These are phyloP conservation scores for Amanita pseudoporphyria DNA, from an alignment of 768 basidiomycete species.

Conservation along the genomic window DNA sequence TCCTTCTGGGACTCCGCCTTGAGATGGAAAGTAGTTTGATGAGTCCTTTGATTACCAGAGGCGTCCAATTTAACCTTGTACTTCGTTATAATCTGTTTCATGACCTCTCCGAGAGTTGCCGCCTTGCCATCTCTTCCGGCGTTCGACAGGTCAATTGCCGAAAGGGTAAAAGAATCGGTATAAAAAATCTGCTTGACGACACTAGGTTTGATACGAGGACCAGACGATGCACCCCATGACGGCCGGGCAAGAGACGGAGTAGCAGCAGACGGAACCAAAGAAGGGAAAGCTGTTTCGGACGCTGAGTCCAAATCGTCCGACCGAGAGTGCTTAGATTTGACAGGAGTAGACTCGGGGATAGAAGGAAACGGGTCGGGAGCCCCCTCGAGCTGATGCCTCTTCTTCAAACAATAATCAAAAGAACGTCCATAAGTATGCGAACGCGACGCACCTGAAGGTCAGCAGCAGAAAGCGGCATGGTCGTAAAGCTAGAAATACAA, in stretches of 20 bases:
- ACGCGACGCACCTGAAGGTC: conserved; percentile 66
- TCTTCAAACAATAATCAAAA: conserved; percentile 19
- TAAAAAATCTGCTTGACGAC: conserved; percentile 45
- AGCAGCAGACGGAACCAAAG: conserved; percentile 53
- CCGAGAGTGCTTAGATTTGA: conserved; percentile 21
- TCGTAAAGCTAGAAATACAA: conserved; percentile 21
- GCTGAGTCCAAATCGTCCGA: conserved; percentile 52
- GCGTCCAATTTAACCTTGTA: conserved; percentile 91
- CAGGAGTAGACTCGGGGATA: conserved; percentile 31
- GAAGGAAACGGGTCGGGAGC: conserved; percentile 87
- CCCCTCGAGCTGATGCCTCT: conserved; percentile 79
- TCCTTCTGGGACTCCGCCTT: conserved; percentile 85
- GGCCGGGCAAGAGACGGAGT: conserved; percentile 37
- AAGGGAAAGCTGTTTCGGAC: conserved; percentile 84
- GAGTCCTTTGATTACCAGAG: conserved; percentile 77
- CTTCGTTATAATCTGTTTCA: conserved; percentile 79
- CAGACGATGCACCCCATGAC: conserved; percentile 53
- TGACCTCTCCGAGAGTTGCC: conserved; percentile 71
- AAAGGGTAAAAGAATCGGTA: conserved; percentile 65
- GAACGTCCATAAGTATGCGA: conserved; percentile 2
- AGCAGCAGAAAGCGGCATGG: conserved; percentile 74
- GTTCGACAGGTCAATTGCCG: conserved; percentile 56
- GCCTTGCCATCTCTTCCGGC: conserved; percentile 72
- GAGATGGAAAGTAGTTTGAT: conserved; percentile 90
- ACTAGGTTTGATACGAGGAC: conserved; percentile 63